Conservation (phyloP, 2,329 filamentous ascomycete species). For the Ophiostoma piceae region DNA sequence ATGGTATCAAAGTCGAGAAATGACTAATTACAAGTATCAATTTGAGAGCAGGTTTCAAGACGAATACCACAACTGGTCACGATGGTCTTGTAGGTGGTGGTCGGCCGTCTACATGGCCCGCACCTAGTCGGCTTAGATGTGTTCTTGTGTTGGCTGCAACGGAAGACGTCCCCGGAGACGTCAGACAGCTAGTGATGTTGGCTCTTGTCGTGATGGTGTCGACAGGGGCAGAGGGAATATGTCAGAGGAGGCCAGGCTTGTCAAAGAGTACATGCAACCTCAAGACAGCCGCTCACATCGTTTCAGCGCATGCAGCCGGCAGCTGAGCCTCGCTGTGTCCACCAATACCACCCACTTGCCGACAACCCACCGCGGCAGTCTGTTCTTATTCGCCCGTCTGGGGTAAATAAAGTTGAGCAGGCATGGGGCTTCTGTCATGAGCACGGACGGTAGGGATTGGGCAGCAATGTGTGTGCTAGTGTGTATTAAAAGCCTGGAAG, state of each 20-base stretch:
- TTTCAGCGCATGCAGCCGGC: conserved; percentile 12
- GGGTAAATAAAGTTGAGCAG: not conserved
- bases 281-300: conserved; percentile 3
- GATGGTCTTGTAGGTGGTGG: not conserved
- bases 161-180: not conserved
- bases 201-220: not conserved
- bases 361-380: not conserved
- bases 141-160: not conserved
- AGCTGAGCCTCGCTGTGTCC: conserved; percentile 19
- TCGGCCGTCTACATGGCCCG: not conserved
- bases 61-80: not conserved
- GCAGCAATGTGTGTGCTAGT: not conserved
- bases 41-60: not conserved
- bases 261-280: not conserved
- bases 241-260: not conserved
- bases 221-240: not conserved
- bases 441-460: not conserved
- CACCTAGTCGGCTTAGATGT: not conserved
- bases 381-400: not conserved
- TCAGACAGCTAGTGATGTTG: not conserved
- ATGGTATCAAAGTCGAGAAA: not conserved
- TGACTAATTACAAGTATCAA: not conserved
- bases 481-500: not conserved
- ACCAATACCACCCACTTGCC: not conserved
- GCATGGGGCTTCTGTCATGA: conserved; percentile 4